Conservation (phyloP, 306 rosid species). For the Prunus padus region DNA sequence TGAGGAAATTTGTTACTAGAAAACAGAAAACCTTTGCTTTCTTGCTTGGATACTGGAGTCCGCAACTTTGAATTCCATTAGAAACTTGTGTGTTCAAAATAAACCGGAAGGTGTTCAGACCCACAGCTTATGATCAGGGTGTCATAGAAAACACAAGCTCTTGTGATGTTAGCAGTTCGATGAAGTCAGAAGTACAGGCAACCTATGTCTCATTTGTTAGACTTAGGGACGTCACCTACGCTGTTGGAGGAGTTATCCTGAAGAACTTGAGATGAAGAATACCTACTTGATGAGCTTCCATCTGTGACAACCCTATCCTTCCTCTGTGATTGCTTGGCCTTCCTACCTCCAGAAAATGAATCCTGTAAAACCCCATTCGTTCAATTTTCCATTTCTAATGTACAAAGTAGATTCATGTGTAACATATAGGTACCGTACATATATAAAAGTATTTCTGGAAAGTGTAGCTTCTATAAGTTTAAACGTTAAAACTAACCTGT, state of each 20-base stretch:
- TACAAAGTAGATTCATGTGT: neutral
- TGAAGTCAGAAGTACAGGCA: constrained; percentile 16
- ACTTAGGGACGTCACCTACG: constrained; percentile 54
- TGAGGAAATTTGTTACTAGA: neutral
- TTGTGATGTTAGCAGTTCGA: constrained; percentile 6
- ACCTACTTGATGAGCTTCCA: constrained; percentile 63
- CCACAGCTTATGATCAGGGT: constrained; percentile 4
- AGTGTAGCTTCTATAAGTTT: constrained; percentile 16
- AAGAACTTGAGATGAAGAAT: constrained; percentile 65
- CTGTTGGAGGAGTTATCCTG: constrained; percentile 81
- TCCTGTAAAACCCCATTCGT: constrained; percentile 46
- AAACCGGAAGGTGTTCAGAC: constrained; percentile 2
- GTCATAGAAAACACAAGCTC: constrained; percentile 8
- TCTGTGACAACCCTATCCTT: constrained; percentile 47
- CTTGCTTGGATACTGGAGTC: neutral
- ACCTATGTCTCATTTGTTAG: constrained; percentile 35
- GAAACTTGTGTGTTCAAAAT: constrained; percentile 1
- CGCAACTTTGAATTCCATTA: neutral
- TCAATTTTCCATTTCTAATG: constrained; percentile 12
- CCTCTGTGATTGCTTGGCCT: constrained; percentile 63
- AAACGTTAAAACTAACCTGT: constrained; percentile 47
- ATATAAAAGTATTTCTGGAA: neutral
- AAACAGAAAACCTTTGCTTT: neutral
- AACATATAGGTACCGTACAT: no score
- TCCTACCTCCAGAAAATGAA: constrained; percentile 48